phyloP scores from a whole-genome alignment of 164 flowering plant species.

The Annona squamosa region DNA sequence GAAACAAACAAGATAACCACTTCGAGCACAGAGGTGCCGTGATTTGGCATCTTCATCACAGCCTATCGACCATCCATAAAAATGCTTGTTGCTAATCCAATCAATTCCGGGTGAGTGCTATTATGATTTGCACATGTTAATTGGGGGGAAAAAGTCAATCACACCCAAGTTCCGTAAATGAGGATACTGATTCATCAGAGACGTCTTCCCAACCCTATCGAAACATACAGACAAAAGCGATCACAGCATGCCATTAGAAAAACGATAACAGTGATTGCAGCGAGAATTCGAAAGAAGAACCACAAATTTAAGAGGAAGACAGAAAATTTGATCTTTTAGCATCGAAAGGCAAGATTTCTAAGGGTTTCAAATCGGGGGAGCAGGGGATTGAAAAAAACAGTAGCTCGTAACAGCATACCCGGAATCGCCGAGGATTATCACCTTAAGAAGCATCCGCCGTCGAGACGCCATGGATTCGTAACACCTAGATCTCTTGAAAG shows the following conservation, averaged over 20 bases:
- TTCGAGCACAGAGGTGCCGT: neutral
- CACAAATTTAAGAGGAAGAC: neutral
- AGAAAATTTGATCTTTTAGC: neutral
- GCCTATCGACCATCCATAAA: neutral
- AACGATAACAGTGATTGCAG: neutral
- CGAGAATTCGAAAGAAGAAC: neutral
- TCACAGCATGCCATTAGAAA: neutral
- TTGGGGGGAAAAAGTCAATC: neutral
- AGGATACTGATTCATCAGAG: constrained; percentile 79
- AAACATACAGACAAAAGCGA: constrained; percentile 2
- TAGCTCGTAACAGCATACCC: constrained; percentile 31
- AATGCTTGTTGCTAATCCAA: neutral
- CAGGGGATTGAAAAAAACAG: neutral
- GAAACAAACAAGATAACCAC: neutral
- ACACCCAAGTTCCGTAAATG: neutral
- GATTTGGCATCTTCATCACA: neutral
- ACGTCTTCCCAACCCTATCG: constrained; percentile 77
- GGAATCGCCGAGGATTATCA: constrained; percentile 70
- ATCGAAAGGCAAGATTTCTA: neutral
- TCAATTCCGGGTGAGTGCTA: neutral
- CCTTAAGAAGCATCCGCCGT: constrained; percentile 62
- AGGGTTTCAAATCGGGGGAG: neutral
- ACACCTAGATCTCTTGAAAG: constrained; percentile 1
- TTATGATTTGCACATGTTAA: neutral
- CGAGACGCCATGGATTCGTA: constrained; percentile 47